Conservation (phyloP, 257 asterid species). For the Solanum clarkiae region DNA sequence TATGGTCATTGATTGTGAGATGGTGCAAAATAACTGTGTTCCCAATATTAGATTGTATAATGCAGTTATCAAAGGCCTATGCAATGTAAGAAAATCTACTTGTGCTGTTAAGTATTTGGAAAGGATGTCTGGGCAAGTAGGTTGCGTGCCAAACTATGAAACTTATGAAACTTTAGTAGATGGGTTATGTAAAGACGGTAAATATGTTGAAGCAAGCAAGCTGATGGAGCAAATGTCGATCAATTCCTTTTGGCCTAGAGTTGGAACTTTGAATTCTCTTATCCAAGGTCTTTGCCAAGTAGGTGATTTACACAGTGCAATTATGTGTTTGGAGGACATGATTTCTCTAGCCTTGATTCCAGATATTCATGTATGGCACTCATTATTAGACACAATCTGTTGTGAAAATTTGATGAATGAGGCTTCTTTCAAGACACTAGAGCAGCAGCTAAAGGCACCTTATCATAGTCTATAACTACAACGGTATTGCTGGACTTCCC, state of each 20-base stretch:
- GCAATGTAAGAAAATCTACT: slow-evolving; percentile 22
- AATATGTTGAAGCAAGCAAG: slow-evolving; percentile 54
- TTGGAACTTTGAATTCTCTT: slow-evolving; percentile 30
- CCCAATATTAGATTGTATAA: slow-evolving; percentile 53
- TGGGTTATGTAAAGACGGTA: slow-evolving; percentile 59
- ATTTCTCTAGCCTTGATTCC: slow-evolving; percentile 59
- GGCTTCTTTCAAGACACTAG: slow-evolving; percentile 5
- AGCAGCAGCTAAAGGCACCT: slow-evolving; percentile 1
- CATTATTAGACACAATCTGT: slow-evolving; percentile 52
- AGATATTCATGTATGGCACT: slow-evolving; percentile 42
- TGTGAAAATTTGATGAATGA: slow-evolving; percentile 9
- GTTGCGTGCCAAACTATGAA: slow-evolving; percentile 52
- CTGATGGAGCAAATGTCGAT: slow-evolving; percentile 58
- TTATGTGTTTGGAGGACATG: slow-evolving; percentile 86
- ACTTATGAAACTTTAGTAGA: slow-evolving; percentile 45
- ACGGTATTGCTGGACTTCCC: neutral
- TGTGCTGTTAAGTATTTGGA: slow-evolving; percentile 39
- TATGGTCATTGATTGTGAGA: slow-evolving; percentile 49
- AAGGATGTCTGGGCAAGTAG: slow-evolving; percentile 45
- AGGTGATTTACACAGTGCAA: slow-evolving; percentile 48
- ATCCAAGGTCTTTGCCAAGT: slow-evolving; percentile 53
- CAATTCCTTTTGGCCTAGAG: slow-evolving; percentile 44
- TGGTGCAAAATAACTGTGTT: slow-evolving; percentile 39
- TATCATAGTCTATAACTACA: neutral
- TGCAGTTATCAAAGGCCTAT: slow-evolving; percentile 51